Evolutionary conservation across 495 filamentous ascomycete species (phyloP), one percentile per base, ranked within the genome.

Genomic region (Trichoderma erinaceum): DNA sequence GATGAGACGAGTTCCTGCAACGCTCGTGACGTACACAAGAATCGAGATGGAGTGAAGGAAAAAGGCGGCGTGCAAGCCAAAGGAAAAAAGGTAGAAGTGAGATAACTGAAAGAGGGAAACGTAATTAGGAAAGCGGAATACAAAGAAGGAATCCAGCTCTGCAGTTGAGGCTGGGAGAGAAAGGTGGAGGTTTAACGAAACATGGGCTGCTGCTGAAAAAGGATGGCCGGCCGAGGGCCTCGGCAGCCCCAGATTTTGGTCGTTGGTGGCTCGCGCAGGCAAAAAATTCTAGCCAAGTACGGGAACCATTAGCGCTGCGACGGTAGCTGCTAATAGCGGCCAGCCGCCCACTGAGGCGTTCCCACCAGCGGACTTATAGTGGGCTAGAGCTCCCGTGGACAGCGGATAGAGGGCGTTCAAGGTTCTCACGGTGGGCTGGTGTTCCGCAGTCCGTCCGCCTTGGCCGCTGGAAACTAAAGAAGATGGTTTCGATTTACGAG

Each of bases 221-320:
- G 25, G 56, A 61, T 25, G 56, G 56, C 56, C 65, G 65, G 56
- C 56, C 65, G 65, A 67, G 65, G 65, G 25, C 65, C 65, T 67
- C 65, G 65, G 65, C 44, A 67, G 46, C 65, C 65, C 65, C 38
- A 44, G 65, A 48, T 29, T 44, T 67, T 38, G 48, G 21, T 48
- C 44, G n/a, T 18, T 48, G 44, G 44, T 48, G 15, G 44, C 15
- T 48, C 35, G 44, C 44, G 44, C 44, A 16, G 44, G 7, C 29
- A 29, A 25, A 5, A 58, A 58, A 58, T 29, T 8, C 11, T 25
- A 58, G 23, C 56, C 50, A 61, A 21, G 48, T 52, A 52, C 48
- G 1, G 35, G 7, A 38, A 38, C 35, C 35, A 38, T 38, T 38
- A 38, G 35, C n/a, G 18, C 48, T 52, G 48, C 4, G 18, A 11